phyloP scores from a whole-genome alignment of 495 filamentous ascomycete genomes.

The Parathielavia hyrcaniae region DNA sequence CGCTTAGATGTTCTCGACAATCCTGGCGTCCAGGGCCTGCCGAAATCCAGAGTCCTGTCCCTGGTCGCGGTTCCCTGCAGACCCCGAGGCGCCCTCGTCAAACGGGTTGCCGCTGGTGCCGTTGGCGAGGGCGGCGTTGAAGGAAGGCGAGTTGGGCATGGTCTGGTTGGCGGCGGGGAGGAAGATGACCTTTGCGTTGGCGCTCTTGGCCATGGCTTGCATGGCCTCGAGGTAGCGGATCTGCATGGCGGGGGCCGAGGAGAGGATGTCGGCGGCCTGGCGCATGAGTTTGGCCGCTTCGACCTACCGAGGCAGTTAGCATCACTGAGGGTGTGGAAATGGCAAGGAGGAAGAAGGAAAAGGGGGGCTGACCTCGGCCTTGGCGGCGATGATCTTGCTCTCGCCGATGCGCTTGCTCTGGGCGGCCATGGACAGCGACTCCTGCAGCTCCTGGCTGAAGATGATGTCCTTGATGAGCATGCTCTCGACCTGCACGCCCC shows the following conservation, averaged over 20 bases:
- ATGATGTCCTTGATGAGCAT: constrained; percentile 99
- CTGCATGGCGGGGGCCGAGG: constrained; percentile 93
- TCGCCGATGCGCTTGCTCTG: constrained; percentile 98
- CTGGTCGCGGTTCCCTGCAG: constrained; percentile 41
- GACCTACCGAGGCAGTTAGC: constrained; percentile 40
- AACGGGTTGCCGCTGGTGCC: constrained; percentile 21
- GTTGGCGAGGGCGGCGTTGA: constrained; percentile 31
- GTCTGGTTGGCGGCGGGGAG: constrained; percentile 62
- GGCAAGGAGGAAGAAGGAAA: not conserved
- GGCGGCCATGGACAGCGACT: constrained; percentile 99
- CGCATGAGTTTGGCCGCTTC: constrained; percentile 96
- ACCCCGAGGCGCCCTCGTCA: constrained; percentile 21
- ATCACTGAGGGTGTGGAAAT: not conserved
- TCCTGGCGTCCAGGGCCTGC: constrained; percentile 72
- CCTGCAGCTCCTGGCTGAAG: constrained; percentile 92
- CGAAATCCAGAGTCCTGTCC: constrained; percentile 57
- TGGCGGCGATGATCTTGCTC: constrained; percentile 93
- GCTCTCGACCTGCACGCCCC: constrained; percentile 93
- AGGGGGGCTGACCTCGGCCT: constrained; percentile 55
- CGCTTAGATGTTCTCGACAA: constrained; percentile 77
- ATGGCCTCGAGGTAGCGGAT: constrained; percentile 99
- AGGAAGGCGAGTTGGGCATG: constrained; percentile 47
- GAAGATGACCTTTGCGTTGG: constrained; percentile 97
- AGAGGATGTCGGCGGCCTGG: constrained; percentile 93
- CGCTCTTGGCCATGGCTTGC: constrained; percentile 96